phyloP scores from a whole-genome alignment of 1,284 basidiomycete genomes.

The Cutaneotrichosporon mucoides region DNA sequence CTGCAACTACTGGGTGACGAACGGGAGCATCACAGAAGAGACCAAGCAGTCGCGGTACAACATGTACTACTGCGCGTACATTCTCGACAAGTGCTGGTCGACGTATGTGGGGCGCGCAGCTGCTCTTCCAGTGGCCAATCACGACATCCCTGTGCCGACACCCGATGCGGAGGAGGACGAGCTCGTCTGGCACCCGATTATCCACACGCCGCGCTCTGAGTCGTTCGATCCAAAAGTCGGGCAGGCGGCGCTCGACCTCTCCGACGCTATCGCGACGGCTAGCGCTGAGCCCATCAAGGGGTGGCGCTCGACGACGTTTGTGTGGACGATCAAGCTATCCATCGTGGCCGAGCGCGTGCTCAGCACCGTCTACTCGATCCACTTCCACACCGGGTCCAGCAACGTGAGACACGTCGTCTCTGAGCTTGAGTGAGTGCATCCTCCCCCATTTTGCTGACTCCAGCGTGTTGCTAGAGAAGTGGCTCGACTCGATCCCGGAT shows the following conservation, averaged over 20 bases:
- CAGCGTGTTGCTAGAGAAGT: constrained; percentile 16
- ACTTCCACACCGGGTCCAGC: constrained; percentile 13
- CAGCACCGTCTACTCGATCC: constrained; percentile 15
- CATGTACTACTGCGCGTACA: constrained; percentile 26
- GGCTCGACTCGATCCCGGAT: constrained; percentile 21
- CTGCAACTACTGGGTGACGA: constrained; percentile 27
- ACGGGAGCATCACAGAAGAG: constrained; percentile 29
- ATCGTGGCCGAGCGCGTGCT: constrained; percentile 23
- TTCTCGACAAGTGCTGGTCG: constrained; percentile 36
- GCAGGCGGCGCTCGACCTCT: constrained; percentile 11
- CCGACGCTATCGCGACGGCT: constrained; percentile 8
- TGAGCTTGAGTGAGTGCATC: constrained; percentile 10
- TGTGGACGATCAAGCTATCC: constrained; percentile 19
- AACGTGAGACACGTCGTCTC: constrained; percentile 17
- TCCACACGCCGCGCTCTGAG: constrained; percentile 7
- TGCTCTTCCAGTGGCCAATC: constrained; percentile 11
- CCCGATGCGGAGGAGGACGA: constrained; percentile 22
- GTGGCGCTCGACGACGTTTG: constrained; percentile 21
- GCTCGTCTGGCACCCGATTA: constrained; percentile 16
- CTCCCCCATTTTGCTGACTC: neutral
- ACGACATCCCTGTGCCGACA: constrained; percentile 20
- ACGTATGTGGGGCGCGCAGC: constrained; percentile 30
- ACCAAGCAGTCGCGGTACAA: constrained; percentile 25
- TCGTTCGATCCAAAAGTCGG: constrained; percentile 9
- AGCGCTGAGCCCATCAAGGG: constrained; percentile 16